Evolutionary conservation across 306 rosid genomes (phyloP).

Genomic region (Bauhinia variegata): DNA sequence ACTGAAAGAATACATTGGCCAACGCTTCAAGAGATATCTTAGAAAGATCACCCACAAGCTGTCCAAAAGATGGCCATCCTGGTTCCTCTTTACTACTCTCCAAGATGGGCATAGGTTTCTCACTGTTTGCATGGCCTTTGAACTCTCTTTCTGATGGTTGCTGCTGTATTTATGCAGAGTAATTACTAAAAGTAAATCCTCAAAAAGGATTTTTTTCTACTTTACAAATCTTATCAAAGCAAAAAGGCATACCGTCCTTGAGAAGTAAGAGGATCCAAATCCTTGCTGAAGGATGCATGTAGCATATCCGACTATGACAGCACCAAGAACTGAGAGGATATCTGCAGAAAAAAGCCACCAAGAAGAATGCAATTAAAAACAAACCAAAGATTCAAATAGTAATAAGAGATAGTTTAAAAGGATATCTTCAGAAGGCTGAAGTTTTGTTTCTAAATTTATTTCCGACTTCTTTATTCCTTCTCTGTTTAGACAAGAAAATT

Average conservation of each 20-base stretch:
- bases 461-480: background rate
- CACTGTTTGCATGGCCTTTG: conserved; percentile 56
- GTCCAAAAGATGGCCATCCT: conserved; percentile 93
- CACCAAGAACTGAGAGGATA: conserved; percentile 84
- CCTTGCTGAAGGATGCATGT: conserved; percentile 94
- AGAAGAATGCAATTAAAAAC: conserved; percentile 13
- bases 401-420: conserved; percentile 9
- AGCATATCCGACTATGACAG: conserved; percentile 80
- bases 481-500: conserved; percentile 3
- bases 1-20: conserved; percentile 49
- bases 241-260: conserved; percentile 51
- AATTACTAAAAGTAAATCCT: no score
- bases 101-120: conserved; percentile 46
- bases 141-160: conserved; percentile 45
- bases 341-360: conserved; percentile 62
- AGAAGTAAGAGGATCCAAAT: conserved; percentile 65
- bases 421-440: background rate
- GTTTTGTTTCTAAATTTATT: background rate
- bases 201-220: no score
- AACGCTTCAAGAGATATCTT: conserved; percentile 67
- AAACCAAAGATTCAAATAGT: conserved; percentile 5
- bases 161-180: conserved; percentile 40
- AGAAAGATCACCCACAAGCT: conserved; percentile 69
- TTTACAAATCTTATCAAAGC: no score
- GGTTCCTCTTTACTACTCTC: conserved; percentile 79